These are phyloP conservation scores for Phlegmacium glaucopus DNA, from an alignment of 768 basidiomycete genomes.

Conservation along the genomic window DNA sequence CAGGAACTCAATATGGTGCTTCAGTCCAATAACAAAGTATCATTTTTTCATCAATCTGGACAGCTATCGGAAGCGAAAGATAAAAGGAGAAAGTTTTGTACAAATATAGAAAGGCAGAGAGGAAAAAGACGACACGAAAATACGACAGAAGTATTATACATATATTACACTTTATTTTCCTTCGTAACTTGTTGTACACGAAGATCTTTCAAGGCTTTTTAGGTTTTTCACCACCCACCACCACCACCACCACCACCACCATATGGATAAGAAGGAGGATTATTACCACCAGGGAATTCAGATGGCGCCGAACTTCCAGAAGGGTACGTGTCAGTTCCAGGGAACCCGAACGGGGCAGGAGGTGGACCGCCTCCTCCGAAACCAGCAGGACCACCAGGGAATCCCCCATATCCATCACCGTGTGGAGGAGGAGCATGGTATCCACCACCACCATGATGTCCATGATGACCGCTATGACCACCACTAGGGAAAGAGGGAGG, in stretches of 20 bases:
- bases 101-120: neutral
- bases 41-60: too few relatives aligned
- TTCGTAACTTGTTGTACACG: neutral
- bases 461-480: slow-evolving; percentile 16
- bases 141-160: neutral
- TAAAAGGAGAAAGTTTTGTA: too few relatives aligned
- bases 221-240: slow-evolving; percentile 4
- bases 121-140: neutral
- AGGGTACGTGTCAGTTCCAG: slow-evolving; percentile 29
- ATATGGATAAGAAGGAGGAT: slow-evolving; percentile 4
- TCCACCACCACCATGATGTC: slow-evolving; percentile 9
- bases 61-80: neutral
- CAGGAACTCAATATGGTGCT: too few relatives aligned
- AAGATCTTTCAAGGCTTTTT: neutral
- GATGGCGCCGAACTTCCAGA: slow-evolving; percentile 11
- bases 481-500: slow-evolving; percentile 19
- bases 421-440: slow-evolving; percentile 18
- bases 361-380: slow-evolving; percentile 16
- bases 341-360: slow-evolving; percentile 32
- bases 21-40: too few relatives aligned
- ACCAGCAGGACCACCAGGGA: slow-evolving; percentile 34
- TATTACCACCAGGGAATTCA: slow-evolving; percentile 25
- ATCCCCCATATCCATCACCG: slow-evolving; percentile 19
- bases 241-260: slow-evolving; percentile 8
- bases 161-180: neutral